Base-by-base conservation (phyloP, 2,329 filamentous ascomycete species). In the Lecanosticta acicola region DNA sequence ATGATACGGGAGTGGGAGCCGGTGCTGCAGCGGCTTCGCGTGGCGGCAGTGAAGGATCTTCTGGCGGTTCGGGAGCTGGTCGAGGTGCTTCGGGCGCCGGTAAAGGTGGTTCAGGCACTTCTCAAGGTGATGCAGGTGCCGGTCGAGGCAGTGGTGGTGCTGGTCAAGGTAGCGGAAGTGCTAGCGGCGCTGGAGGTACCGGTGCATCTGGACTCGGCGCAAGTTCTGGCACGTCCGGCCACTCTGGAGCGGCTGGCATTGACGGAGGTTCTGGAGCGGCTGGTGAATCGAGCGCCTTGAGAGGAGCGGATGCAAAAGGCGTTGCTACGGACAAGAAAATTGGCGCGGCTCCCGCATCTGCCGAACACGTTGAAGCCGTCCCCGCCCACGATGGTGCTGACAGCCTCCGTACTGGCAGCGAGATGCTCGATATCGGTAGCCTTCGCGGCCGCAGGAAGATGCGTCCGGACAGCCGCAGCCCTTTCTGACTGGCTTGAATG, bases 301-400 rank as follows among this genome's bases (percentile, higher is more conserved):
- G 13, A 7, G 17, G 33, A 26, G 20, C 16, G 8, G 33, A 13
- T 26, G 19, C n/a, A 16, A 18, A 4, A n/a, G 26, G 43, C 19
- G 39, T 18, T 14, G 33, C 29, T 17, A 20, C 42, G 4, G n/a
- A n/a, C n/a, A n/a, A n/a, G n/a, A n/a, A n/a, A n/a, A 40, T 47
- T 39, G 49, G 40, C 7, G 16, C 36, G 9, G 33, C 17, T 10
- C 46, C 53, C 3, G 45, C 41, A 2, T 26, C 41, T 26, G 46
- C 38, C 19, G 24, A 45, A 17, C 49, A 52, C 42, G 45, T 50
- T 38, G 53, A 51, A 37, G 37, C 47, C 36, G 50, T 55, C n/a
- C 41, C 45, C 10, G 51, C 45, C 11, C 51, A 50, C 45, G 53
- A 56, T 38, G 53, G 53, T 37, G 45, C 48, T 14, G 53, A 55